Conservation (phyloP, 1,284 basidiomycete species). For the Ceratobasidium sp. region DNA sequence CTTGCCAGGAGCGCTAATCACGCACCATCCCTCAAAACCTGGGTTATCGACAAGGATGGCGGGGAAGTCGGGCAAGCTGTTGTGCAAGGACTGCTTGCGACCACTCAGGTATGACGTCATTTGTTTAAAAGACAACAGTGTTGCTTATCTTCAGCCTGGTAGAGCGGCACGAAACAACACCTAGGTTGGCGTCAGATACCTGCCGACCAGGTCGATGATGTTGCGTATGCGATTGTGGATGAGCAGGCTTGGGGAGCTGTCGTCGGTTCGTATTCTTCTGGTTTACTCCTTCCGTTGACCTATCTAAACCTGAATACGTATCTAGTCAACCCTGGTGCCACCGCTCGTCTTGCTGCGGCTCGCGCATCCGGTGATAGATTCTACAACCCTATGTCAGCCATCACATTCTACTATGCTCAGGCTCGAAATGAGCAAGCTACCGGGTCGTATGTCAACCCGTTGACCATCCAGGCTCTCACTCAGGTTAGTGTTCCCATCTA, state of each 20-base stretch:
- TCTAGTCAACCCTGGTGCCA: conserved; percentile 57
- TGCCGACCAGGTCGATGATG: conserved; percentile 52
- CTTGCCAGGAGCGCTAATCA: conserved; percentile 33
- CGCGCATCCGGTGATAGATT: conserved; percentile 56
- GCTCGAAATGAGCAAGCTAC: conserved; percentile 59
- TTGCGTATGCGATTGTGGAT: conserved; percentile 54
- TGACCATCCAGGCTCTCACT: conserved; percentile 50
- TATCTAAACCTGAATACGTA: no score
- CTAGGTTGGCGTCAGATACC: conserved; percentile 56
- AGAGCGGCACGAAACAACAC: conserved; percentile 51
- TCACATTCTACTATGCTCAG: conserved; percentile 58
- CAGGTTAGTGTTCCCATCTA: conserved; percentile 45
- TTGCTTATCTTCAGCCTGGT: neutral
- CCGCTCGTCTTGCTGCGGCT: conserved; percentile 53
- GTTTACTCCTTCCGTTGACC: neutral
- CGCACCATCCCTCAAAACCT: conserved; percentile 57
- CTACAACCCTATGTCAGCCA: conserved; percentile 56
- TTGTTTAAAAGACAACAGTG: no score
- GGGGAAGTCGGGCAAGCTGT: conserved; percentile 59
- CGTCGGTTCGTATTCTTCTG: conserved; percentile 55
- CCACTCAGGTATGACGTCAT: conserved; percentile 45
- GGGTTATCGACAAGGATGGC: conserved; percentile 64
- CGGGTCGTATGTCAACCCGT: conserved; percentile 56
- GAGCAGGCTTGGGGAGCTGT: conserved; percentile 58
- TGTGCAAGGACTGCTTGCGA: conserved; percentile 53